Evolutionary conservation across 2,329 filamentous ascomycete species (phyloP), one percentile per base, ranked within the genome.

Genomic region (Fusarium redolens): DNA sequence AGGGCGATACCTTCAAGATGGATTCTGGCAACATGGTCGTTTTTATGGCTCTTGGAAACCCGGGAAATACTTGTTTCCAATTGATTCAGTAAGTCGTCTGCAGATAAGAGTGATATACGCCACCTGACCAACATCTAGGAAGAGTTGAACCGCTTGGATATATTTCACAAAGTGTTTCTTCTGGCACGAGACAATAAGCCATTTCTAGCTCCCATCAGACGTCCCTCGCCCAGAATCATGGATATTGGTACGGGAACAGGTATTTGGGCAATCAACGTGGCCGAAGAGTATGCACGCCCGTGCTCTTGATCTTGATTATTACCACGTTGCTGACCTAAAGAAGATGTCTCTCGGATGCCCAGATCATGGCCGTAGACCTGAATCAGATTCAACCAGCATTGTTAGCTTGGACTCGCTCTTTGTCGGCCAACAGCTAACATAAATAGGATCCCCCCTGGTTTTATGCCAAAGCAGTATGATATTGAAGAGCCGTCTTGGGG

Each of bases 231-330:
- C 35, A 82, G 84, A 56, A 86, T 92, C 52, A 79, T 92, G 45
- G 91, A 92, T 77, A 79, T 97, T 60, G 96, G 95, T 45, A 95
- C 92, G 71, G 96, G 95, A 25, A 97, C 94, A 2, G 95, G 94
- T 43, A 96, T 97, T 69, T 98, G 96, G 96, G 90, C 92, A 44
- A 93, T 97, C 76, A 92, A 96, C 74, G 92, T 97, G 83, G 92
- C 93, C 71, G 91, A 82, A 72, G 71, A 93, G 88, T 94, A 85
- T 83, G 90, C 81, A 85, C 83, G 90, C 81, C 35, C 31, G 12
- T 11, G 31, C 48, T 41, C 2, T 43, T 18, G n/a, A 18, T 2
- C 10, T 25, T 20, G 15, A 15, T 7, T 35, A 17, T 12, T 37
- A 7, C 54, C 37, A 66, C 40, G 17, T 38, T 35, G 22, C 69